phyloP scores from a whole-genome alignment of 176 grass and related monocot genomes.

The Tuctoria greenei region DNA sequence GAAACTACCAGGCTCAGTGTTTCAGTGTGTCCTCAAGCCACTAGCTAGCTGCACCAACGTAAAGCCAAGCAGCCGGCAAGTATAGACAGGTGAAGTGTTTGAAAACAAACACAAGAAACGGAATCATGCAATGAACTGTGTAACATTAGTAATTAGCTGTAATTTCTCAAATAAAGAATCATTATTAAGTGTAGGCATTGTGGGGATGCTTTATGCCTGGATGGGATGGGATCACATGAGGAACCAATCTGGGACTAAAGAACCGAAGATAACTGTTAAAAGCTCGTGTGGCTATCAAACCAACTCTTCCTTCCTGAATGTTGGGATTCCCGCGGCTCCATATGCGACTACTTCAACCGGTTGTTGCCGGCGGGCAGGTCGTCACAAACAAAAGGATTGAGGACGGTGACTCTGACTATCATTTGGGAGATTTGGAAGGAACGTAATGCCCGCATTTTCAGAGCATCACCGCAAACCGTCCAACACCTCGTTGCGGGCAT shows the following conservation, averaged over 20 bases:
- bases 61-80: constrained; percentile 29
- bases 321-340: too few relatives aligned
- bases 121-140: constrained; percentile 23
- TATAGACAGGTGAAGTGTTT: constrained; percentile 12
- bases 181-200: neutral
- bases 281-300: too few relatives aligned
- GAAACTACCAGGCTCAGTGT: constrained; percentile 44
- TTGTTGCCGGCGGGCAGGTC: too few relatives aligned
- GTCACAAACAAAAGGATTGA: too few relatives aligned
- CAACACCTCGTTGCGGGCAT: too few relatives aligned
- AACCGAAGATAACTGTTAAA: constrained; percentile 31
- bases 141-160: neutral
- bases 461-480: too few relatives aligned
- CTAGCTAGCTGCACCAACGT: constrained; percentile 26
- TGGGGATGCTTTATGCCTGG: constrained; percentile 39
- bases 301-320: too few relatives aligned
- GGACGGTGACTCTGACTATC: too few relatives aligned
- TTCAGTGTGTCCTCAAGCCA: constrained; percentile 33
- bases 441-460: too few relatives aligned
- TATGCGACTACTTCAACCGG: too few relatives aligned
- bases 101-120: constrained; percentile 17
- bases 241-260: constrained; percentile 42
- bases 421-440: too few relatives aligned
- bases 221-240: constrained; percentile 40
- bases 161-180: neutral